phyloP scores from a whole-genome alignment of 2,329 filamentous ascomycete species.

The Stagonosporopsis chrysanthemi region DNA sequence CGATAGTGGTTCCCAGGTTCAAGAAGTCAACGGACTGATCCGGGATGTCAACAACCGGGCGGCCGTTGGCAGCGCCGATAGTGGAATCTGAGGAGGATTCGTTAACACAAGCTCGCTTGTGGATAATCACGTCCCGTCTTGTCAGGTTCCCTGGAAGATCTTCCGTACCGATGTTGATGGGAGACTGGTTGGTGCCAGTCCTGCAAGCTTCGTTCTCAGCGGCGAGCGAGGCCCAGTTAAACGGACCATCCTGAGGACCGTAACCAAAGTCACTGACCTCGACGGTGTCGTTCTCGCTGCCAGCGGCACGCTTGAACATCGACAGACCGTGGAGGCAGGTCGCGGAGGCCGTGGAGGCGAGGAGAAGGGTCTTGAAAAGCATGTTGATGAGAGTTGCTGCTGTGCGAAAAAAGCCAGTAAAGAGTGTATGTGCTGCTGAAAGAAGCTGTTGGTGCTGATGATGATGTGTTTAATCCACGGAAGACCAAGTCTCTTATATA shows the following conservation, averaged over 20 bases:
- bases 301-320: conserved; percentile 40
- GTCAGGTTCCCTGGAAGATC: conserved; percentile 1
- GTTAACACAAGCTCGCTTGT: conserved; percentile 16
- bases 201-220: conserved; percentile 57
- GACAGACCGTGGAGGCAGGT: conserved; percentile 55
- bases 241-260: conserved; percentile 55
- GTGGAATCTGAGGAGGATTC: conserved; percentile 34
- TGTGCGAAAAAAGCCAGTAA: not conserved
- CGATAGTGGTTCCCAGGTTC: conserved; percentile 66
- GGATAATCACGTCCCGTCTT: conserved; percentile 4
- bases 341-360: conserved; percentile 48
- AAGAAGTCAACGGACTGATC: conserved; percentile 58
- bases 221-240: conserved; percentile 61
- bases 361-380: conserved; percentile 41
- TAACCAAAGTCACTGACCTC: conserved; percentile 53
- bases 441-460: conserved; percentile 5
- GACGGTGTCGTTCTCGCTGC: conserved; percentile 21
- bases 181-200: conserved; percentile 61
- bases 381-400: conserved; percentile 30
- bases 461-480: not conserved
- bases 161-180: conserved; percentile 60
- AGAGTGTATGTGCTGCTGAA: not conserved
- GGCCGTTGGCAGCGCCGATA: conserved; percentile 40
- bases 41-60: conserved; percentile 51
- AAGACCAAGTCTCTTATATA: conserved; percentile 11